Evolutionary conservation across 352 stramenopile species (phyloP), one percentile per base, ranked within the genome.

Genomic region (Peronosclerospora sorghi): DNA sequence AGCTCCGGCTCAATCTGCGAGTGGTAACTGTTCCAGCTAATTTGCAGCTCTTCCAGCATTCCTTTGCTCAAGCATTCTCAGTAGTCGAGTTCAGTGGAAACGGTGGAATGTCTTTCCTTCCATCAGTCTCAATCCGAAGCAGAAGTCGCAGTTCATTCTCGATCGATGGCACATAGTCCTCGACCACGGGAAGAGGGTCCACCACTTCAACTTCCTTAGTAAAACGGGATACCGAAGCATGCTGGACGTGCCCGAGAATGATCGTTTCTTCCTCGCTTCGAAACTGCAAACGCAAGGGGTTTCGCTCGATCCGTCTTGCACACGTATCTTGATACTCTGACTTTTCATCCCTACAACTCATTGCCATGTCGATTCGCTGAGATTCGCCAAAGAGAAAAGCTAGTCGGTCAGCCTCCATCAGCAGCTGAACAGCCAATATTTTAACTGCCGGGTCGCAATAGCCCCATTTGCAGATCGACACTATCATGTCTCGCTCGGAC

Each of bases 21-120:
- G 28, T 77, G 61, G 27, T 72, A 64, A 7, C 46, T 50, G 1
- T 51, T 13, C 66, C 68, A 84, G 35, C 63, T 84, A 1, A 55
- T 17, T 44, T 57, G 37, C 4, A 84, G 24, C 18, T 76, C 66
- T 1, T 40, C 35, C 17, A 69, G 37, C 66, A 84, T 76, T 1
- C 19, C 41, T 10, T 35, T 45, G 0, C 65, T 51, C 48, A 75
- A 64, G 27, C 41, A 38, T 73, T 64, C 3, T 12, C 46, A 23
- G 40, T 48, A 4, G 32, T 32, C 2, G 15, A 42, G 1, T 47
- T 41, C 15, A 82, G 35, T 3, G 64, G 64, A 2, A 78, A 38
- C 0, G 18, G 13, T 0, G 49, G 45, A 2, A 29, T 35, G n/a
- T 53, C 27, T 21, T 34, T 35, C 21, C 8, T 18, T 34, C 17